Base-by-base conservation (phyloP, 2,329 filamentous ascomycete genomes). In the Calonectria hongkongensis region DNA sequence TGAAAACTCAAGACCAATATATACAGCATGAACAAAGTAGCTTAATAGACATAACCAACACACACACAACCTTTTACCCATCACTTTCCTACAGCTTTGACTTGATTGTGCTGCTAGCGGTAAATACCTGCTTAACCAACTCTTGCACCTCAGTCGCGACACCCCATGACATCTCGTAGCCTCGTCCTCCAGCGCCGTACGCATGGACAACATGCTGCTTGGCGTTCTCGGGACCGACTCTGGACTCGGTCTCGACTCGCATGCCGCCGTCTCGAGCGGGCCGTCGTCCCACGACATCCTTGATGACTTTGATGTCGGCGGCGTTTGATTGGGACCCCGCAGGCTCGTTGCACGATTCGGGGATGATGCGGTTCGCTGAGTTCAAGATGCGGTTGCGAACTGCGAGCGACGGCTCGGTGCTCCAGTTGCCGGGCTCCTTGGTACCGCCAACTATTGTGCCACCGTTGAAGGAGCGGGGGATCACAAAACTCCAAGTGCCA, bases 371-470 rank as follows among this genome's bases (percentile, higher is more conserved):
- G 21, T 71, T 21, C 0, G 77, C 77, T 3, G 70, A 62, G 0
- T 51, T 16, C 0, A 82, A 41, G 1, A 82, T 27, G 1, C 74
- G 79, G 45, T 84, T 81, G 21, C 91, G 84, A 0, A 88, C 86
- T 66, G 88, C 86, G 1, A 75, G 71, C 0, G 86, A 89, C 1
- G 90, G 88, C 21, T 85, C 82, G 0, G 86, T 80, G 58, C 89
- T 85, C 89, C 89, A 92, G 79, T 92, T 85, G 68, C 88, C 83
- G 1, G 87, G 86, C 78, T 93, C 89, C 80, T 92, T 93, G 12
- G 91, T 94, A 0, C 92, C 92, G 6, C 92, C 92, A 25, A 94
- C 88, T 47, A 94, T 85, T 0, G 92, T 93, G 3, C 92, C 92
- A 3, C 92, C 92, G 41, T 89, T 85, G 30, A 91, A 88, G 10